These are phyloP conservation scores for Penicillium aurantiogriseum DNA, from an alignment of 2,329 filamentous ascomycete species.

Conservation along the genomic window DNA sequence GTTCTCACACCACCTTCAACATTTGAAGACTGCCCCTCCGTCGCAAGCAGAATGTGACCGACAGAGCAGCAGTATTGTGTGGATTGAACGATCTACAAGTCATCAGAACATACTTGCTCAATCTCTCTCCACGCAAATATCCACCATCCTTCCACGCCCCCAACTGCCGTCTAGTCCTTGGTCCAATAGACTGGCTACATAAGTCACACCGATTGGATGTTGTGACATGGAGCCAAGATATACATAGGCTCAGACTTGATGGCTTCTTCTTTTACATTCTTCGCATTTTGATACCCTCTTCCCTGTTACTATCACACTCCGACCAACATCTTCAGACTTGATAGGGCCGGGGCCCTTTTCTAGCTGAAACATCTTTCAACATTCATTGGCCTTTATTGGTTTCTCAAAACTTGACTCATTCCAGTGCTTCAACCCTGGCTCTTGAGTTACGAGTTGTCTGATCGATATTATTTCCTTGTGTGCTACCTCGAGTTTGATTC, in stretches of 20 bases:
- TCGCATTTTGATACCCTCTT: background rate
- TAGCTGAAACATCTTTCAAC: background rate
- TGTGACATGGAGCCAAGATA: background rate
- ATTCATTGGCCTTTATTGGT: background rate
- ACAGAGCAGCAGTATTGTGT: background rate
- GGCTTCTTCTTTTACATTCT: background rate
- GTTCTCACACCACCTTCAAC: background rate
- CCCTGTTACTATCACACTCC: background rate
- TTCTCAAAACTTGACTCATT: background rate
- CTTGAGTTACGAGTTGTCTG: slow-evolving; percentile 1
- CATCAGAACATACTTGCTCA: background rate
- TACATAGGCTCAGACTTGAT: background rate
- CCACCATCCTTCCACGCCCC: background rate
- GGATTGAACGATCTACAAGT: background rate
- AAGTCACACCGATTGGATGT: background rate
- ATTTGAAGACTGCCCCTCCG: background rate
- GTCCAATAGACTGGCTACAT: background rate
- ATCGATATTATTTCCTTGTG: background rate
- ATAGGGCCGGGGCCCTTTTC: background rate
- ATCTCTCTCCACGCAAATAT: background rate
- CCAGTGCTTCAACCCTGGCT: slow-evolving; percentile 3
- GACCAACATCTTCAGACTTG: slow-evolving; percentile 3
- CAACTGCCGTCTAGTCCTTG: background rate
- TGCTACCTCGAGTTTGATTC: background rate
- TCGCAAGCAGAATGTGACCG: background rate